phyloP scores from a whole-genome alignment of 305 asterid species.

The Withania somnifera region DNA sequence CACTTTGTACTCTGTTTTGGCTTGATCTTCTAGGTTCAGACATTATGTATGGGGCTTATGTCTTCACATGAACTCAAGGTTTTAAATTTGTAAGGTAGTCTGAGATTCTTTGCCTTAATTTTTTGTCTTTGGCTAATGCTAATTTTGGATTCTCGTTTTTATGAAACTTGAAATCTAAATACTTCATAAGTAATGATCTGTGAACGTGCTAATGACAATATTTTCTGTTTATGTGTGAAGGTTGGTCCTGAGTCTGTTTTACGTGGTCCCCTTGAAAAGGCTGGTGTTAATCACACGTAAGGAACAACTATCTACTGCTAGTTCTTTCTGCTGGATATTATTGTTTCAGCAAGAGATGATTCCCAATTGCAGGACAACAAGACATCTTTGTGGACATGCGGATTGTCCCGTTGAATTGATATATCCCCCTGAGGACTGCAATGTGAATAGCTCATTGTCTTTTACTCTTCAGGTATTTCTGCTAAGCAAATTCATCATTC shows the following conservation, averaged over 20 bases:
- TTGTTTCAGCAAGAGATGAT: slow-evolving; percentile 1
- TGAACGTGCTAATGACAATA: background rate
- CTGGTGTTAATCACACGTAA: slow-evolving; percentile 44
- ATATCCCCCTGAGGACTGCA: slow-evolving; percentile 90
- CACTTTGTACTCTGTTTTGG: background rate
- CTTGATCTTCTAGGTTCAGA: background rate
- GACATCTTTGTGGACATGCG: slow-evolving; percentile 39
- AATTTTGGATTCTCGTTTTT: background rate
- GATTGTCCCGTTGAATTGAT: slow-evolving; percentile 65
- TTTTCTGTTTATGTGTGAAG: slow-evolving; percentile 26
- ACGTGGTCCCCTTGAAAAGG: slow-evolving; percentile 61
- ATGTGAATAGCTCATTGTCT: slow-evolving; percentile 66
- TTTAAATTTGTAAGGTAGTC: background rate
- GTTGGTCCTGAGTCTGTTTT: slow-evolving; percentile 82
- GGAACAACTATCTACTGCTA: slow-evolving; percentile 10
- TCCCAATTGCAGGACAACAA: slow-evolving; percentile 31
- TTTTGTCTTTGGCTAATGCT: background rate
- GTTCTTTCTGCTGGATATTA: background rate
- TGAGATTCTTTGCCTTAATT: background rate
- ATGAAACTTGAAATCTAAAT: background rate
- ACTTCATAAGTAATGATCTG: background rate
- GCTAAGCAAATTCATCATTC: slow-evolving; percentile 23
- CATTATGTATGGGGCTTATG: background rate
- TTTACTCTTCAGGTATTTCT: slow-evolving; percentile 81
- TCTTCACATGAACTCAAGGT: background rate